Evolutionary conservation across 148 eudicot genomes (phyloP).

Genomic region (Hydrangea macrophylla): DNA sequence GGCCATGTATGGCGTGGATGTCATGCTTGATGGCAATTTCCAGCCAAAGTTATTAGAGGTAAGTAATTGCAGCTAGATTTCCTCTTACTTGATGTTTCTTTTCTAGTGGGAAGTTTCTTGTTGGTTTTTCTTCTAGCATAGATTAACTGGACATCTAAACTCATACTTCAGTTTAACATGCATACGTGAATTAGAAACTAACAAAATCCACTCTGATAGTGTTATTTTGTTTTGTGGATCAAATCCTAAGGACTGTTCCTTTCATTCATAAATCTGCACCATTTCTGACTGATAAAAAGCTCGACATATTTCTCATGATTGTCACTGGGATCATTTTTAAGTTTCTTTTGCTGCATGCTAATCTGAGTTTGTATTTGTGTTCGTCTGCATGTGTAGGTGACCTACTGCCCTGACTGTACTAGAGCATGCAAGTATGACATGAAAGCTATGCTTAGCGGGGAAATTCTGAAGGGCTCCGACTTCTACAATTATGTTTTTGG

Average conservation of each 20-base stretch:
- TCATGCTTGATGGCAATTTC: conserved; percentile 79
- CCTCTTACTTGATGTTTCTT: not conserved
- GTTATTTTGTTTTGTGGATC: not conserved
- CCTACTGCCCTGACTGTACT: conserved; percentile 91
- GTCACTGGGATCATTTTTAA: not conserved
- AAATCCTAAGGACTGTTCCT: too few species aligned
- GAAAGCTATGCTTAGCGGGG: conserved; percentile 38
- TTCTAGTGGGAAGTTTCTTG: not conserved
- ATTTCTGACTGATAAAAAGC: not conserved
- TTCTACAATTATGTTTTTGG: conserved; percentile 82
- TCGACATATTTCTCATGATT: not conserved
- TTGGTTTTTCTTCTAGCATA: too few species aligned
- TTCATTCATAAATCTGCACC: not conserved
- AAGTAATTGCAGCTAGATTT: conserved; percentile 2
- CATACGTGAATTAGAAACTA: too few species aligned
- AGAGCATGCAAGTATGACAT: conserved; percentile 84
- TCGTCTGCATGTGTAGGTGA: conserved; percentile 50
- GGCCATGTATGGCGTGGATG: conserved; percentile 95
- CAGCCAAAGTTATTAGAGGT: conserved; percentile 93
- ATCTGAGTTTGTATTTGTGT: not conserved
- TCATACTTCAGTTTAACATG: too few species aligned
- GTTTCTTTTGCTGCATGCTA: not conserved
- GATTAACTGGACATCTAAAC: too few species aligned
- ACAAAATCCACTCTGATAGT: too few species aligned
- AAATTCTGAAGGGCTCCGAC: conserved; percentile 47